Evolutionary conservation across 768 basidiomycete genomes (phyloP).

Genomic region (Agaricus subrufescens): DNA sequence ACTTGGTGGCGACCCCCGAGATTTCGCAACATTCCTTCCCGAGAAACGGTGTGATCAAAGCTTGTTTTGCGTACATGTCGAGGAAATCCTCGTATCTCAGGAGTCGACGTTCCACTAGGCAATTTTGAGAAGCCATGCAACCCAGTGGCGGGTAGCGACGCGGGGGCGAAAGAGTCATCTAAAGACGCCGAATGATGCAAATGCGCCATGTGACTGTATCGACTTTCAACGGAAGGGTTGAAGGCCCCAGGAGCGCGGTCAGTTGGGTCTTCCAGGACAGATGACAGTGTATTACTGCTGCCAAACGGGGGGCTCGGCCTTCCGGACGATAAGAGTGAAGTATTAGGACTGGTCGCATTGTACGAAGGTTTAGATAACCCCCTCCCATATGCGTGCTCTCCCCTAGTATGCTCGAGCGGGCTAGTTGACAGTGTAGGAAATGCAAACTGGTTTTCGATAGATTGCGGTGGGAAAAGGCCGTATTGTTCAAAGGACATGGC

Average conservation of each 20-base stretch:
- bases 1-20: constrained; percentile 66
- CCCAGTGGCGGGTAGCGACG: constrained; percentile 71
- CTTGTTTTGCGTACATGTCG: constrained; percentile 90
- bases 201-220: constrained; percentile 24
- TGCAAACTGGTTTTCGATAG: constrained; percentile 40
- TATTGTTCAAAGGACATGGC: constrained; percentile 45
- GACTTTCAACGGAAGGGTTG: constrained; percentile 14
- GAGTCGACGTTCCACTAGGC: constrained; percentile 23
- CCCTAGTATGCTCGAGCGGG: constrained; percentile 5
- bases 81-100: constrained; percentile 55
- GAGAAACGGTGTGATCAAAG: constrained; percentile 85
- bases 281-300: constrained; percentile 35
- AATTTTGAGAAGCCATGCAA: constrained; percentile 51
- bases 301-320: constrained; percentile 45
- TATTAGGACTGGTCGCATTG: constrained; percentile 36
- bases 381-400: constrained; percentile 9
- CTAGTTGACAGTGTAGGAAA: constrained; percentile 31
- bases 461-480: constrained; percentile 20
- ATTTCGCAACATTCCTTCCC: constrained; percentile 38
- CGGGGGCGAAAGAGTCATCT: constrained; percentile 54
- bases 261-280: constrained; percentile 29
- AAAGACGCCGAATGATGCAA: constrained; percentile 25
- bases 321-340: constrained; percentile 39
- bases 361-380: constrained; percentile 14
- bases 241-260: constrained; percentile 12